phyloP scores from a whole-genome alignment of 148 eudicot genomes.

The Persicaria maculosa region DNA sequence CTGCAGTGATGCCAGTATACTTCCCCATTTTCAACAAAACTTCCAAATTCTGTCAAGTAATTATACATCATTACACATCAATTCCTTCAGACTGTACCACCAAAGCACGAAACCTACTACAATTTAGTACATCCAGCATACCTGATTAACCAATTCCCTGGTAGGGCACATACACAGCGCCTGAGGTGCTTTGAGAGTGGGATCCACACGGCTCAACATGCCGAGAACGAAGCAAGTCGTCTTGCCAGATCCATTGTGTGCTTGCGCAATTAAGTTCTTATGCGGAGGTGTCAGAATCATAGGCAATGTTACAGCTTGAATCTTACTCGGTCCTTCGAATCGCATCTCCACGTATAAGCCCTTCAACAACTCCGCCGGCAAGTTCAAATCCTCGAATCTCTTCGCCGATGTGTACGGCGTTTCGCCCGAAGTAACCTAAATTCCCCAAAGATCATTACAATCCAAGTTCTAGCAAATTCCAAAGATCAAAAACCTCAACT shows the following conservation, averaged over 20 bases:
- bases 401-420: conserved; percentile 68
- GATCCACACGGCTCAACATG: conserved; percentile 84
- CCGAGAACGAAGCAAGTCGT: conserved; percentile 93
- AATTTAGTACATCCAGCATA: conserved; percentile 4
- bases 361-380: conserved; percentile 64
- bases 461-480: neutral
- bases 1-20: conserved; percentile 65
- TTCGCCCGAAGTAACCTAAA: conserved; percentile 58
- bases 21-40: conserved; percentile 78
- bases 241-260: conserved; percentile 93
- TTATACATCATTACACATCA: neutral
- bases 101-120: neutral
- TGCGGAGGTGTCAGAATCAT: conserved; percentile 72
- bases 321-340: conserved; percentile 85
- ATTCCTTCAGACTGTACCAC: neutral
- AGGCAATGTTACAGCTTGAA: conserved; percentile 46
- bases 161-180: conserved; percentile 93
- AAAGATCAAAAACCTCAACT: neutral
- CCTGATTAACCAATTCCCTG: conserved; percentile 84
- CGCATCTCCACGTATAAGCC: conserved; percentile 83
- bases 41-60: conserved; percentile 59
- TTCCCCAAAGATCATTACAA: neutral
- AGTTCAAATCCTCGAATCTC: conserved; percentile 67
- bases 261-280: conserved; percentile 68
- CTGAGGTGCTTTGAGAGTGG: conserved; percentile 50